Evolutionary conservation across 306 rosid genomes (phyloP).

Genomic region (Quercus robur): DNA sequence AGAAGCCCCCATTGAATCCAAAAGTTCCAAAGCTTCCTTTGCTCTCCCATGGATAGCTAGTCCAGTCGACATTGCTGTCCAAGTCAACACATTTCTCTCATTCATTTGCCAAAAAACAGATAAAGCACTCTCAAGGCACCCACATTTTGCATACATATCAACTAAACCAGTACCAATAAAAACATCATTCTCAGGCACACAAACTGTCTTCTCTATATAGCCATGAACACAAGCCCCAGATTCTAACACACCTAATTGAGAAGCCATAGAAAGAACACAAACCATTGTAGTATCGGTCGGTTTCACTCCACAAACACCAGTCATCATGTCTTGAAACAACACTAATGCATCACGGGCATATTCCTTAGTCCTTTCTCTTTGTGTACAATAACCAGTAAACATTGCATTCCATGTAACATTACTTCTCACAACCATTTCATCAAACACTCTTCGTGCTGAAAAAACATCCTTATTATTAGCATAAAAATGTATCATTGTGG

Average conservation of each 20-base stretch:
- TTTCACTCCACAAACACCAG: constrained; percentile 37
- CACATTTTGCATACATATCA: constrained; percentile 88
- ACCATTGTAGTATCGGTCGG: constrained; percentile 72
- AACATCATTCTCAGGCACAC: constrained; percentile 56
- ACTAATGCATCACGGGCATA: constrained; percentile 40
- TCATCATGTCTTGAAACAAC: constrained; percentile 61
- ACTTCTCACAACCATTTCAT: constrained; percentile 62
- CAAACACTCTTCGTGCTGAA: constrained; percentile 59
- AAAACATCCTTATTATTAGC: constrained; percentile 51
- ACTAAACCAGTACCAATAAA: constrained; percentile 76
- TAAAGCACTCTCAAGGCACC: constrained; percentile 52
- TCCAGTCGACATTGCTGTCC: constrained; percentile 77
- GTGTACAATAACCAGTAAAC: constrained; percentile 65
- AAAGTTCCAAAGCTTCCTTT: constrained; percentile 50
- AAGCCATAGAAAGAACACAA: constrained; percentile 57
- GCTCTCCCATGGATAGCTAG: constrained; percentile 80
- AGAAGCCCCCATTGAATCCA: constrained; percentile 48
- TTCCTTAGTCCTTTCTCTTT: constrained; percentile 27
- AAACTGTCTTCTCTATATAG: constrained; percentile 46
- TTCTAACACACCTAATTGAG: constrained; percentile 61
- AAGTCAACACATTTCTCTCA: constrained; percentile 61
- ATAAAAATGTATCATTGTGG: constrained; percentile 58
- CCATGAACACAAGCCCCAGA: constrained; percentile 68
- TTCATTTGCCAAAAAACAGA: constrained; percentile 48
- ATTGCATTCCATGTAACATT: constrained; percentile 71